A percentile compares a stretch with the other conserved stretches of the same genome.
These are phyloP conservation scores for Trypanosoma cruzi DNA, from an alignment of 208 protist species.

Conservation along the genomic window DNA sequence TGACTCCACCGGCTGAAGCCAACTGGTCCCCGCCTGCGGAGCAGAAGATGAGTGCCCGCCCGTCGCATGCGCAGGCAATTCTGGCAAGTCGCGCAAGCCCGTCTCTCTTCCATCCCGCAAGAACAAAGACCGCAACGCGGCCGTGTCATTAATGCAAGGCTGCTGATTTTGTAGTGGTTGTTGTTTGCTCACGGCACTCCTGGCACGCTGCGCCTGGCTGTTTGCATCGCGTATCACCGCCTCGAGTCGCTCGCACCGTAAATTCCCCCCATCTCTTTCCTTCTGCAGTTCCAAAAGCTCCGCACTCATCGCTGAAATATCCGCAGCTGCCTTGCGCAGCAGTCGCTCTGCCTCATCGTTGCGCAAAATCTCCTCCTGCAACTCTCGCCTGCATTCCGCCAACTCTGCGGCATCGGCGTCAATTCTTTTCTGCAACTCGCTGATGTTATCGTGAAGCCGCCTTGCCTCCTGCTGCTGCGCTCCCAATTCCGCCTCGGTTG, in stretches of 20 bases:
- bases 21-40: not conserved
- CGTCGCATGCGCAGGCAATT: not conserved
- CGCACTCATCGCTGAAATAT: slow-evolving; percentile 6
- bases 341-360: slow-evolving; percentile 13
- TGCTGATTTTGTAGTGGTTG: not conserved
- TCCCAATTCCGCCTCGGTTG: slow-evolving; percentile 1
- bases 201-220: not conserved
- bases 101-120: not conserved
- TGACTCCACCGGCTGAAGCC: not conserved
- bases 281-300: slow-evolving; percentile 3
- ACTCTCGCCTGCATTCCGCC: not conserved
- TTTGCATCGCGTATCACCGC: not conserved
- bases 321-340: slow-evolving; percentile 19
- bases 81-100: not conserved
- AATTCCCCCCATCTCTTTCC: not conserved
- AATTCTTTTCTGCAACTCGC: slow-evolving; percentile 28
- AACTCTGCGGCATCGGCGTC: slow-evolving; percentile 26
- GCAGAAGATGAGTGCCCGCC: not conserved
- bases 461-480: not conserved
- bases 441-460: slow-evolving; percentile 19
- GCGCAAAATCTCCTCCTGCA: slow-evolving; percentile 10
- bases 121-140: not conserved
- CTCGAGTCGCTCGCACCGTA: slow-evolving; percentile 1
- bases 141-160: not conserved
- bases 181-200: not conserved